Evolutionary conservation across 257 asterid genomes (phyloP).

Genomic region (Knoxia roxburghii): DNA sequence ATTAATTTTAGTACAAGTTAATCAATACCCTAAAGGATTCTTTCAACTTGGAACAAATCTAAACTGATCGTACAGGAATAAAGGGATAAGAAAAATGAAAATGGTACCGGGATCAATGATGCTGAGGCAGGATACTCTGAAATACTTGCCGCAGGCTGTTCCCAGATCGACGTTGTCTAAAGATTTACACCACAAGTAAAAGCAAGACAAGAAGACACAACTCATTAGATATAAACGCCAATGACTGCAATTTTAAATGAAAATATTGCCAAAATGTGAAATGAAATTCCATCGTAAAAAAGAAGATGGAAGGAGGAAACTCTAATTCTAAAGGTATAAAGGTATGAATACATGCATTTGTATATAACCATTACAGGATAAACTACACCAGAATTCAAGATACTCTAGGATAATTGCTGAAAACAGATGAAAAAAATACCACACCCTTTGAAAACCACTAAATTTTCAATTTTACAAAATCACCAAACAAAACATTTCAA

Average conservation of each 20-base stretch:
- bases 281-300: too few species aligned
- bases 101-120: slow-evolving; percentile 57
- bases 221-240: not conserved
- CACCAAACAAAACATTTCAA: not conserved
- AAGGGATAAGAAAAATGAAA: not conserved
- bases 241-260: not conserved
- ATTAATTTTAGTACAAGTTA: not conserved
- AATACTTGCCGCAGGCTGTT: slow-evolving; percentile 68
- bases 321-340: not conserved
- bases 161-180: slow-evolving; percentile 79
- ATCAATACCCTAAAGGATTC: not conserved
- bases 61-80: not conserved
- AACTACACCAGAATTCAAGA: too few species aligned
- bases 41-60: not conserved
- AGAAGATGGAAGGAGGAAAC: not conserved
- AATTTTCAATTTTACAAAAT: not conserved
- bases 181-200: not conserved
- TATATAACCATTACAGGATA: not conserved
- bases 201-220: too few species aligned
- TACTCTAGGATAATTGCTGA: not conserved
- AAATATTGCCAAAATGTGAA: too few species aligned
- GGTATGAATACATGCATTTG: too few species aligned
- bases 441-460: not conserved
- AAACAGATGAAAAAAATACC: not conserved
- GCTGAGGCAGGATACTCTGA: slow-evolving; percentile 75